Percentiles rank a stretch among this genome's conserved stretches.
Conservation (phyloP, 2,329 filamentous ascomycete genomes). For the Cladophialophora immunda region DNA sequence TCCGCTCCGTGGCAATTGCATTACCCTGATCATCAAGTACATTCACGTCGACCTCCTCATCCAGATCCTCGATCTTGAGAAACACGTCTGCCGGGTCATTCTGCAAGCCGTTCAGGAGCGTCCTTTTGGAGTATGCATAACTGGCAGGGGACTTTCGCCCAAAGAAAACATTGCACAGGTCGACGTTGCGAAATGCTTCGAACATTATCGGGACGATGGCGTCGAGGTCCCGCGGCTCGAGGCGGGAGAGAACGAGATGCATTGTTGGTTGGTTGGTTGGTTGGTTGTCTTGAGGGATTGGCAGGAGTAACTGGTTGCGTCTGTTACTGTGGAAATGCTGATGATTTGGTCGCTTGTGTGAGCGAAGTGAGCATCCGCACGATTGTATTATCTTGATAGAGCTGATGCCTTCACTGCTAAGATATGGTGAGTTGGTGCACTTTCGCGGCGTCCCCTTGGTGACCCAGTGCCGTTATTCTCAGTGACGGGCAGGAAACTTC, state of each 20-base stretch:
- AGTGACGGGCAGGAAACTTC: neutral
- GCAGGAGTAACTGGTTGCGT: neutral
- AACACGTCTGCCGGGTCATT: slow-evolving; percentile 29
- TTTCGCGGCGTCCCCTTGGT: neutral
- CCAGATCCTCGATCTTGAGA: slow-evolving; percentile 32
- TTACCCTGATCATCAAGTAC: slow-evolving; percentile 28
- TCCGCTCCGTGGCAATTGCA: slow-evolving; percentile 17
- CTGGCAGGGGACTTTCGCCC: slow-evolving; percentile 23
- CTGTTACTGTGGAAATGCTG: neutral
- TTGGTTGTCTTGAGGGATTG: neutral
- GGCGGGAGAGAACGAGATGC: slow-evolving; percentile 31
- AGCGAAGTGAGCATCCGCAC: neutral
- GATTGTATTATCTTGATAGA: neutral
- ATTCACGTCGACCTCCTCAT: slow-evolving; percentile 20
- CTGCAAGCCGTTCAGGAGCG: slow-evolving; percentile 20
- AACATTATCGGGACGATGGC: slow-evolving; percentile 31
- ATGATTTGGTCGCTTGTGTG: neutral
- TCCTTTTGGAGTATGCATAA: slow-evolving; percentile 26
- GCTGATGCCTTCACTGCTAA: neutral
- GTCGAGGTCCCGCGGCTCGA: slow-evolving; percentile 29
- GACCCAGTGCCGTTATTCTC: neutral
- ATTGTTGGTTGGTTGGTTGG: slow-evolving; percentile 15
- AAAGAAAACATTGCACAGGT: slow-evolving; percentile 28
- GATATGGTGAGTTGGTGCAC: neutral
- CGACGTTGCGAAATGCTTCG: slow-evolving; percentile 24